Evolutionary conservation across 257 asterid species (phyloP).

Genomic region (Sherardia arvensis): DNA sequence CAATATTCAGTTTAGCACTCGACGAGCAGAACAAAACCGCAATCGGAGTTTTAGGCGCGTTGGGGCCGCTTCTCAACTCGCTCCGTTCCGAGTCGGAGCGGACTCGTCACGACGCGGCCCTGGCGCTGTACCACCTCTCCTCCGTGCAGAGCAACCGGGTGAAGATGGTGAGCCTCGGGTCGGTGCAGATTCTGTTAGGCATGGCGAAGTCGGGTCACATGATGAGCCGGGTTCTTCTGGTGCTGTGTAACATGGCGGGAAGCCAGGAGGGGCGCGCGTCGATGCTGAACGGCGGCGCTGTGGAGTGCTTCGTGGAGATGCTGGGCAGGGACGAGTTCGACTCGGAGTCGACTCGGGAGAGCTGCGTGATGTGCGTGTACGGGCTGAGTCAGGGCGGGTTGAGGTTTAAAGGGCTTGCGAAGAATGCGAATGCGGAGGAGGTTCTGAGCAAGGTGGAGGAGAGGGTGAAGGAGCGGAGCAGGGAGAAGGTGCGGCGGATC

Average conservation of each 20-base stretch:
- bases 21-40: slow-evolving; percentile 87
- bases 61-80: slow-evolving; percentile 73
- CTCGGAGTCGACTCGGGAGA: slow-evolving; percentile 39
- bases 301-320: slow-evolving; percentile 50
- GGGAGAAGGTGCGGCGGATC: slow-evolving; percentile 44
- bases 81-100: slow-evolving; percentile 73
- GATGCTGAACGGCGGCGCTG: slow-evolving; percentile 57
- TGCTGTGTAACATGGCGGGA: slow-evolving; percentile 59
- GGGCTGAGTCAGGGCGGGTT: slow-evolving; percentile 88
- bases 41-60: slow-evolving; percentile 82
- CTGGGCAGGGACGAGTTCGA: slow-evolving; percentile 39
- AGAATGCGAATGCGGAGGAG: slow-evolving; percentile 78
- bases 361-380: slow-evolving; percentile 53
- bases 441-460: slow-evolving; percentile 43
- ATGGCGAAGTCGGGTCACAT: slow-evolving; percentile 65
- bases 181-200: slow-evolving; percentile 44
- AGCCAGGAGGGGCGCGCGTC: slow-evolving; percentile 77
- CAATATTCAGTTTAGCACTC: slow-evolving; percentile 75
- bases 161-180: slow-evolving; percentile 72
- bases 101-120: slow-evolving; percentile 72
- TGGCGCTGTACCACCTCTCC: slow-evolving; percentile 80
- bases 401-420: slow-evolving; percentile 86
- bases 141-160: slow-evolving; percentile 72
- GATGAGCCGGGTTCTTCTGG: slow-evolving; percentile 50
- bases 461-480: slow-evolving; percentile 32